Evolutionary conservation across 306 rosid genomes (phyloP), one percentile per base, ranked within the genome.

Genomic region (Lathyrus oleraceus): DNA sequence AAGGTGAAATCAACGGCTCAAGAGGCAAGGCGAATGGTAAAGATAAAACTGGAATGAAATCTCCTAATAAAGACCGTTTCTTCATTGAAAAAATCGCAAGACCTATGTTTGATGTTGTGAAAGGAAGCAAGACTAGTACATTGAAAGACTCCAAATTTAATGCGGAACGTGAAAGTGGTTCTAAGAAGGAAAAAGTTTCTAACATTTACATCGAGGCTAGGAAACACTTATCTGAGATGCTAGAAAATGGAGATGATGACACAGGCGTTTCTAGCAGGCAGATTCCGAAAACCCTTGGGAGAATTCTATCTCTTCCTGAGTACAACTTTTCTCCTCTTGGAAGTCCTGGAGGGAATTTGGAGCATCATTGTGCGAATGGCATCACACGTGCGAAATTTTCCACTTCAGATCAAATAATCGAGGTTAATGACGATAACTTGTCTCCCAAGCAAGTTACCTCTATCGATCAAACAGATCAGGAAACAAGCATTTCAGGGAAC

Each of bases 141-240:
- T 58, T 72, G 82, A 88, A 79, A 73, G 84, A 83, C 77, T 69
- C 83, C 57, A 84, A 85, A 79, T 70, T 70, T 47, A 72, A 62
- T 11, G 23, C 20, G 56, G 85, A 79, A 63, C 70, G 45, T 17
- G 88, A 82, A 79, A 70, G 49, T 75, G 84, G 67, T 69, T 16
- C 62, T 76, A 57, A 78, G 40, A 65, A 57, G 45, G 81, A 65
- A 75, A 78, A 74, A 67, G 83, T 82, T 67, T 83, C 97, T 36
- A 84, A 80, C 76, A 76, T 90, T 81, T 94, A 94, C 70, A 35
- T 71, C 8, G 96, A 94, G 84, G 96, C 98, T 43, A 88, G 79
- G 87, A 94, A 87, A 78, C 98, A 90, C 83, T 84, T 94, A 23
- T 86, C 85, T 36, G 97, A 90, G 81, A 81, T 90, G 86, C 81